Evolutionary conservation across 176 grass and related monocot genomes (phyloP).

Genomic region (Bothriochloa decipiens): DNA sequence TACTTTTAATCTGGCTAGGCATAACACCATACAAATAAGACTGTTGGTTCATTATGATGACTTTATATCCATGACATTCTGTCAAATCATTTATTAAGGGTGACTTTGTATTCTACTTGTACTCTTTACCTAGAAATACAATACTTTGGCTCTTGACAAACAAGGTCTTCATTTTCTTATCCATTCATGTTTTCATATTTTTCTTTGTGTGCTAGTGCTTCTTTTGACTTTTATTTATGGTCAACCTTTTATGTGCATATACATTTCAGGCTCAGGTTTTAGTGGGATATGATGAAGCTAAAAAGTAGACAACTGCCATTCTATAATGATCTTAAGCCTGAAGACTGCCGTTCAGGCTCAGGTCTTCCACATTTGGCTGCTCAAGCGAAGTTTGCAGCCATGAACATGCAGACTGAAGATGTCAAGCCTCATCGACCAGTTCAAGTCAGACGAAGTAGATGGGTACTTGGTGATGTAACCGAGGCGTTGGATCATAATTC

Average conservation of each 20-base stretch:
- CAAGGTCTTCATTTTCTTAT: constrained; percentile 8
- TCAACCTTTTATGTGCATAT: constrained; percentile 15
- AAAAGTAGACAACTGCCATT: constrained; percentile 19
- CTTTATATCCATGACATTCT: background rate
- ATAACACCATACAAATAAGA: background rate
- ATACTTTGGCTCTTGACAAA: constrained; percentile 16
- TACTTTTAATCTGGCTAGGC: constrained; percentile 2
- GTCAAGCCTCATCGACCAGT: constrained; percentile 28
- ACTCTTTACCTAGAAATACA: background rate
- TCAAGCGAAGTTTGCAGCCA: constrained; percentile 17
- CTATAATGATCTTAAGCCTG: constrained; percentile 18
- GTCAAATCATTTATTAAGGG: constrained; percentile 4
- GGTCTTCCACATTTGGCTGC: constrained; percentile 7
- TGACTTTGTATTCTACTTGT: background rate
- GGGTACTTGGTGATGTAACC: constrained; percentile 51
- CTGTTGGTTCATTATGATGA: constrained; percentile 14
- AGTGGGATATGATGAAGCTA: constrained; percentile 38
- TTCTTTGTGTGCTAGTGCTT: background rate
- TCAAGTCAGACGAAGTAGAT: constrained; percentile 24
- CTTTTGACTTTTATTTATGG: constrained; percentile 9
- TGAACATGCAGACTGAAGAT: constrained; percentile 24
- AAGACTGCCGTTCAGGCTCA: background rate
- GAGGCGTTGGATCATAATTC: constrained; percentile 50
- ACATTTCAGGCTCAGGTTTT: constrained; percentile 22
- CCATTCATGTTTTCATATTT: constrained; percentile 22